phyloP scores from a whole-genome alignment of 345 rosid genomes.

The Brassica nigra region DNA sequence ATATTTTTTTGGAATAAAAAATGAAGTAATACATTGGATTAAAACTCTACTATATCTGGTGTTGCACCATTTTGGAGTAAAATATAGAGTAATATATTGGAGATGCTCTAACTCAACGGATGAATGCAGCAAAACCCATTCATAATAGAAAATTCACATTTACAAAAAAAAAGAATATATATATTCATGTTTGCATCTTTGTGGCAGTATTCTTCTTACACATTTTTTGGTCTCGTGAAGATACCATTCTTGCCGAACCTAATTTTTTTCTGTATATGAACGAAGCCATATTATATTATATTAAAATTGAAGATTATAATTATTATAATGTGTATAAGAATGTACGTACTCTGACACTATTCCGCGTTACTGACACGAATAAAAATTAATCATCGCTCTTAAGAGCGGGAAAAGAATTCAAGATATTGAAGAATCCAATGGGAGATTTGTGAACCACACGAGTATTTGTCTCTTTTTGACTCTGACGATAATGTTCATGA shows the following conservation, averaged over 20 bases:
- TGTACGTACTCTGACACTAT: slow-evolving; percentile 33
- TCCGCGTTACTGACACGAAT: slow-evolving; percentile 30
- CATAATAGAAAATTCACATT: not conserved
- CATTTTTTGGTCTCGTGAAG: slow-evolving; percentile 46
- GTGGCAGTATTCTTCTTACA: slow-evolving; percentile 26
- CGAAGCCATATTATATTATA: not conserved
- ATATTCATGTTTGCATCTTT: slow-evolving; percentile 1
- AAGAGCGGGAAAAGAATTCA: not conserved
- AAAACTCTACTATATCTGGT: no score
- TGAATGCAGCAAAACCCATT: slow-evolving; percentile 1
- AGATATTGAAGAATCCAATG: slow-evolving; percentile 39
- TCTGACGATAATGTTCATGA: slow-evolving; percentile 39
- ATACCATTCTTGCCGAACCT: slow-evolving; percentile 49
- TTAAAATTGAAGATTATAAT: not conserved
- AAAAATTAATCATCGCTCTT: slow-evolving; percentile 2
- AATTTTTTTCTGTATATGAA: not conserved
- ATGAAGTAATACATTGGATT: no score
- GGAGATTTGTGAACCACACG: slow-evolving; percentile 37
- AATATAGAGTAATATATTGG: no score
- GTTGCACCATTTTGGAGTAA: no score
- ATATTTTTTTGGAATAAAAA: no score
- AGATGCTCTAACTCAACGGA: not conserved
- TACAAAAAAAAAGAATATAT: not conserved
- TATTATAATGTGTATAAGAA: not conserved
- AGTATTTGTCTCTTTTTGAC: slow-evolving; percentile 43